A percentile compares a stretch with the other conserved stretches of the same genome.
Conservation (phyloP, 1,139 yeast genomes). For the Zygotorulaspora mrakii region DNA sequence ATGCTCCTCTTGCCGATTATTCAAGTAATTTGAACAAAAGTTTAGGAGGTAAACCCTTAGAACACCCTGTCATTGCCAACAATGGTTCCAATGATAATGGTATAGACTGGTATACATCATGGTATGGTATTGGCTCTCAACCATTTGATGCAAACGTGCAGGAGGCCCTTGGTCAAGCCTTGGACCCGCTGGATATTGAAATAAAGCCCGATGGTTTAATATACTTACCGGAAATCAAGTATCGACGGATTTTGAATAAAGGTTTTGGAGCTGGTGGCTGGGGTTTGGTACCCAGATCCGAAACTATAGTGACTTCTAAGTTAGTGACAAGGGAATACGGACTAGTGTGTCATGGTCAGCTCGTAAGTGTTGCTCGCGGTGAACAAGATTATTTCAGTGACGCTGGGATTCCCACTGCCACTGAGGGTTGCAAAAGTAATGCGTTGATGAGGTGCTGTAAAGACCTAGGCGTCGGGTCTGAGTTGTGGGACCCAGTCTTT, state of each 20-base stretch:
- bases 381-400: conserved; percentile 91
- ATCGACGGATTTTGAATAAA: conserved; percentile 77
- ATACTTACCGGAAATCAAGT: conserved; percentile 90
- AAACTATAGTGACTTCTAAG: conserved; percentile 63
- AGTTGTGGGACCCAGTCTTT: conserved; percentile 93
- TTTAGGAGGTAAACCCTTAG: conserved; percentile 14
- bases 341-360: conserved; percentile 76
- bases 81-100: conserved; percentile 11
- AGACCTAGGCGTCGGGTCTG: conserved; percentile 94
- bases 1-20: conserved; percentile 5
- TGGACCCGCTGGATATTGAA: conserved; percentile 72
- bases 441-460: conserved; percentile 98
- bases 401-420: conserved; percentile 87
- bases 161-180: conserved; percentile 54
- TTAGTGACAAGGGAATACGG: conserved; percentile 87
- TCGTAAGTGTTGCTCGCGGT: conserved; percentile 90
- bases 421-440: conserved; percentile 95
- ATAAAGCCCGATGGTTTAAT: conserved; percentile 93
- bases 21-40: conserved; percentile 13
- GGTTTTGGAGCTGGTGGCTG: conserved; percentile 99
- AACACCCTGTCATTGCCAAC: conserved; percentile 5
- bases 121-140: conserved; percentile 74
- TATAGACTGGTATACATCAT: conserved; percentile 68
- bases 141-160: conserved; percentile 65
- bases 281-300: conserved; percentile 95